Evolutionary conservation across 129 eudicot genomes (phyloP).

Genomic region (Tagetes erecta): DNA sequence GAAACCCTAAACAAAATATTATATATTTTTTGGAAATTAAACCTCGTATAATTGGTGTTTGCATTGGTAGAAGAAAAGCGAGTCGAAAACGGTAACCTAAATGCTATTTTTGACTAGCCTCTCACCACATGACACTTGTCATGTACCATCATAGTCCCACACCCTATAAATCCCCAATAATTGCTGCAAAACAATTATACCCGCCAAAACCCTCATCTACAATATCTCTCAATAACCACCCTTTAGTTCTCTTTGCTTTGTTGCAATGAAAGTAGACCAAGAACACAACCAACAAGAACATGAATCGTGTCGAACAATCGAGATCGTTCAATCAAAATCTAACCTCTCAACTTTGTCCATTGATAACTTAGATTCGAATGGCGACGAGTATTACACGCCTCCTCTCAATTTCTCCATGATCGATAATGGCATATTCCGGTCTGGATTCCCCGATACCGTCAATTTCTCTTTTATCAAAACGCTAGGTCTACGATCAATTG

Average conservation of each 20-base stretch:
- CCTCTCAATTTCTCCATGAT: constrained; percentile 73
- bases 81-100: constrained; percentile 18
- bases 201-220: background rate
- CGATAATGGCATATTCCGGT: constrained; percentile 62
- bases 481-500: constrained; percentile 68
- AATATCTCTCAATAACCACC: background rate
- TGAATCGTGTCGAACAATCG: constrained; percentile 26
- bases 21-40: too few species aligned
- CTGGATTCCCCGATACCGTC: constrained; percentile 59
- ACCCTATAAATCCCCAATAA: constrained; percentile 11
- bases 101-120: background rate
- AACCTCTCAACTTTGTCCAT: constrained; percentile 7
- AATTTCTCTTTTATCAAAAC: constrained; percentile 61
- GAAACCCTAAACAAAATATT: too few species aligned
- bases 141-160: background rate
- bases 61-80: background rate
- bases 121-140: constrained; percentile 7
- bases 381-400: constrained; percentile 49
- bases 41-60: background rate
- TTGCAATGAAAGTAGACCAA: constrained; percentile 30
- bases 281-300: constrained; percentile 20
- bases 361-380: constrained; percentile 28
- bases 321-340: constrained; percentile 4
- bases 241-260: background rate
- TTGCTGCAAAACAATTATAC: constrained; percentile 11